Base-by-base conservation (phyloP, 2,329 filamentous ascomycete genomes). In the Aspergillus carbonarius region DNA sequence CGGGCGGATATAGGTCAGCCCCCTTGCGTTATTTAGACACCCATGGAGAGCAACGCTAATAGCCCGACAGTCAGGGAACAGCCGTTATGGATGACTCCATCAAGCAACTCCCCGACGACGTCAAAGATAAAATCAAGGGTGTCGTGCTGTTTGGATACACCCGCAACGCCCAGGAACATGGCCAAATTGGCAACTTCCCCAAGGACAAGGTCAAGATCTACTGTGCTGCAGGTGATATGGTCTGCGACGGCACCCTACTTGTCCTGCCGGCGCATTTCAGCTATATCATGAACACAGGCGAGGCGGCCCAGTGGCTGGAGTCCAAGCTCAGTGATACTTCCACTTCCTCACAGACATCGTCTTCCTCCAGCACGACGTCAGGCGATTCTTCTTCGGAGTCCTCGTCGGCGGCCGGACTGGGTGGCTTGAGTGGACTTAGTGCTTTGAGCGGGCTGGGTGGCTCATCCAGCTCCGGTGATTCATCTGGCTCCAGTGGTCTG, bases 151-250 rank as follows among this genome's bases (percentile, higher is more conserved):
- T 78, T 55, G 79, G 69, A 20, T 76, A 80, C 58, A 81, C 79
- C 12, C 74, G 78, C 57, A 76, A 75, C 37, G 57, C 61, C 56
- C 68, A 76, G 63, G 76, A 79, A 60, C 67, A 69, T 17, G 70
- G 72, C 39, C 72, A 73, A 57, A 78, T 79, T 39, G 70, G 74
- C 3, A 70, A 72, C 39, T 79, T 78, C 63, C 73, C 75, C n/a
- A 64, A 71, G 49, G 73, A 73, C 4, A 79, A 80, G 68, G 73
- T 73, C 23, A 73, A 79, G 61, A 78, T 82, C 15, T 76, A 80
- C 39, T 84, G 81, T 55, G 76, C 79, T 51, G 52, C 64, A 5
- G 80, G 78, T 0, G 82, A 84, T 60, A 60, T 78, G 47, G 82
- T 84, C 15, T 84, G 82, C 62, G 57, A 69, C 1, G 79, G 80